Evolutionary conservation across 139 green algal species (phyloP).

Genomic region (Tetradesmus lagerheimii): DNA sequence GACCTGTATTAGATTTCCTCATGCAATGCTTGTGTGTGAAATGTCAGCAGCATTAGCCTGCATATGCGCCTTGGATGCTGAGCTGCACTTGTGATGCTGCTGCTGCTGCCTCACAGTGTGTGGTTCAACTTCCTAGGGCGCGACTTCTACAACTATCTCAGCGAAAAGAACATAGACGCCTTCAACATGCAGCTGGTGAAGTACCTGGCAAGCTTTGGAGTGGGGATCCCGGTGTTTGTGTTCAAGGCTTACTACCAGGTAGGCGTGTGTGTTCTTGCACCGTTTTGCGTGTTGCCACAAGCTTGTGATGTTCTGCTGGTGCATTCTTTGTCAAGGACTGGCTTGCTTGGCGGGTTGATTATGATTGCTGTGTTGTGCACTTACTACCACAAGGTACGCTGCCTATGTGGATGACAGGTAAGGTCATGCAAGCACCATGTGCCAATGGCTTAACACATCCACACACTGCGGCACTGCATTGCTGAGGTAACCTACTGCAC

Average conservation of each 20-base stretch:
- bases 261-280: too few species aligned
- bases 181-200: slow-evolving; percentile 90
- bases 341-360: background rate
- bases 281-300: too few species aligned
- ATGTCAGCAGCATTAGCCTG: too few species aligned
- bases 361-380: too few species aligned
- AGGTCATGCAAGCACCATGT: background rate
- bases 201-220: slow-evolving; percentile 66
- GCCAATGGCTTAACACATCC: background rate
- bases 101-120: background rate
- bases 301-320: too few species aligned
- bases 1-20: too few species aligned
- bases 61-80: background rate
- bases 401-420: too few species aligned
- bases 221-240: slow-evolving; percentile 96
- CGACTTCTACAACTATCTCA: slow-evolving; percentile 99
- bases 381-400: too few species aligned
- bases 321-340: background rate
- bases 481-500: too few species aligned
- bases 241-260: slow-evolving; percentile 88
- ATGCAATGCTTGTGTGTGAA: too few species aligned
- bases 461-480: too few species aligned
- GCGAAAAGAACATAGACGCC: slow-evolving; percentile 82
- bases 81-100: background rate
- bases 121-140: slow-evolving; percentile 97